Evolutionary conservation across 768 basidiomycete genomes (phyloP).

Genomic region (Lactarius trivialis): DNA sequence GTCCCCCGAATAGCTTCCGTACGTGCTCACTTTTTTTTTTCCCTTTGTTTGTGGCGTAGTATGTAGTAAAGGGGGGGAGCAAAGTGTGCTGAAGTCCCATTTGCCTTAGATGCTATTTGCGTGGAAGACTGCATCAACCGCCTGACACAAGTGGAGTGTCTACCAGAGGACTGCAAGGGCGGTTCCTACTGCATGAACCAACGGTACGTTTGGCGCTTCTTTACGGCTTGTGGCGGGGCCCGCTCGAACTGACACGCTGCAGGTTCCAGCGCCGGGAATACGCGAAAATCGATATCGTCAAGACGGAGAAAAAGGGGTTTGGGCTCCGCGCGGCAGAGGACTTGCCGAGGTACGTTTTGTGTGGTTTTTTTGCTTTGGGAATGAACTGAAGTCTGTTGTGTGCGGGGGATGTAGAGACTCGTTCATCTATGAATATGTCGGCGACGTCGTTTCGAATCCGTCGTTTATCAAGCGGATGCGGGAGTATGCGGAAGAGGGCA

Average conservation of each 20-base stretch:
- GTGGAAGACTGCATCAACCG: constrained; percentile 96
- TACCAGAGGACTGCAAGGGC: constrained; percentile 85
- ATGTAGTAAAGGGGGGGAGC: constrained; percentile 13
- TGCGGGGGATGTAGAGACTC: constrained; percentile 50
- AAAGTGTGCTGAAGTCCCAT: constrained; percentile 48
- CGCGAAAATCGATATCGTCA: constrained; percentile 80
- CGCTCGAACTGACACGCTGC: constrained; percentile 10
- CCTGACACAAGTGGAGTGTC: constrained; percentile 93
- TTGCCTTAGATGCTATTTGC: constrained; percentile 53
- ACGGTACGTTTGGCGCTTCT: constrained; percentile 76
- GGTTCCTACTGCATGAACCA: constrained; percentile 83
- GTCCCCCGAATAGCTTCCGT: constrained; percentile 78
- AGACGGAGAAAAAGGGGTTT: constrained; percentile 94
- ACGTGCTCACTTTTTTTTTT: neutral
- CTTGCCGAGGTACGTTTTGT: constrained; percentile 50
- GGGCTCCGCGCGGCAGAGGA: constrained; percentile 75
- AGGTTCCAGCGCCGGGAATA: constrained; percentile 89
- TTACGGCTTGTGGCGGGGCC: constrained; percentile 5
- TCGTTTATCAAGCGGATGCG: constrained; percentile 93
- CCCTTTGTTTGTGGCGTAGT: constrained; percentile 20
- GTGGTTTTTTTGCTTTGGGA: neutral
- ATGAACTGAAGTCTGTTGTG: neutral
- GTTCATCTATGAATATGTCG: constrained; percentile 97
- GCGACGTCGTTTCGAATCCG: constrained; percentile 84
- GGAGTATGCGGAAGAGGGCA: constrained; percentile 87